These are phyloP conservation scores for Venturia nashicola DNA, from an alignment of 2,329 filamentous ascomycete species.

Conservation along the genomic window DNA sequence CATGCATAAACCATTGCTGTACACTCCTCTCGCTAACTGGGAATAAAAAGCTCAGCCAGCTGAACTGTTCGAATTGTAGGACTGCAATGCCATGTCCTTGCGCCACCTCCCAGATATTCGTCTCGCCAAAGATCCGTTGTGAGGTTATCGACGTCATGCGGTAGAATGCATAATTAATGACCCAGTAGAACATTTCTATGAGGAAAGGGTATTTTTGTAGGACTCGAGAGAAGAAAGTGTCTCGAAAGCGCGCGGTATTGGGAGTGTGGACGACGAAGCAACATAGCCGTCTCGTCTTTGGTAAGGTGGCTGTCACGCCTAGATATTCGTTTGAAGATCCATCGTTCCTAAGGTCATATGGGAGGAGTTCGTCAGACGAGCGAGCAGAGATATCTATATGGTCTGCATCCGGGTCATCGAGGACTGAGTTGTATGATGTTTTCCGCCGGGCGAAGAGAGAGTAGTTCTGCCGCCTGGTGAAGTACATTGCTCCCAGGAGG, in stretches of 20 bases:
- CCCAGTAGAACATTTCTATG: slow-evolving; percentile 65
- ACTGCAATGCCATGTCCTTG: slow-evolving; percentile 43
- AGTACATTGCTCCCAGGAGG: slow-evolving; percentile 35
- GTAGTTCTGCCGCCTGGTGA: slow-evolving; percentile 34
- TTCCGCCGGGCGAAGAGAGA: slow-evolving; percentile 25
- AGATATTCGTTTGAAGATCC: slow-evolving; percentile 22
- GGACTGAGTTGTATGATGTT: slow-evolving; percentile 18
- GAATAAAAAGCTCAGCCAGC: slow-evolving; percentile 38
- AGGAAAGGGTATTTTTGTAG: slow-evolving; percentile 58
- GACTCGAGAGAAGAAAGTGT: slow-evolving; percentile 48
- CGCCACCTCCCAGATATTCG: slow-evolving; percentile 42
- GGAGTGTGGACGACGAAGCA: slow-evolving; percentile 43
- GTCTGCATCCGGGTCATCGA: slow-evolving; percentile 21
- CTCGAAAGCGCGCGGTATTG: slow-evolving; percentile 49
- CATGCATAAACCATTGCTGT: slow-evolving; percentile 45
- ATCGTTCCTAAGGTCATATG: slow-evolving; percentile 23
- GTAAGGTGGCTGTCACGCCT: slow-evolving; percentile 26
- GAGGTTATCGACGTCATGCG: slow-evolving; percentile 43
- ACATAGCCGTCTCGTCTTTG: slow-evolving; percentile 39
- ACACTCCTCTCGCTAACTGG: slow-evolving; percentile 40
- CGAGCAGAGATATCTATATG: slow-evolving; percentile 11
- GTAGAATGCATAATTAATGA: slow-evolving; percentile 53
- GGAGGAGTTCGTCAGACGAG: slow-evolving; percentile 29
- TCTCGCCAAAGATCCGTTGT: slow-evolving; percentile 38
- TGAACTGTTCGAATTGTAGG: slow-evolving; percentile 42